phyloP scores from a whole-genome alignment of 495 filamentous ascomycete species.

The Aspergillus ellipticus region DNA sequence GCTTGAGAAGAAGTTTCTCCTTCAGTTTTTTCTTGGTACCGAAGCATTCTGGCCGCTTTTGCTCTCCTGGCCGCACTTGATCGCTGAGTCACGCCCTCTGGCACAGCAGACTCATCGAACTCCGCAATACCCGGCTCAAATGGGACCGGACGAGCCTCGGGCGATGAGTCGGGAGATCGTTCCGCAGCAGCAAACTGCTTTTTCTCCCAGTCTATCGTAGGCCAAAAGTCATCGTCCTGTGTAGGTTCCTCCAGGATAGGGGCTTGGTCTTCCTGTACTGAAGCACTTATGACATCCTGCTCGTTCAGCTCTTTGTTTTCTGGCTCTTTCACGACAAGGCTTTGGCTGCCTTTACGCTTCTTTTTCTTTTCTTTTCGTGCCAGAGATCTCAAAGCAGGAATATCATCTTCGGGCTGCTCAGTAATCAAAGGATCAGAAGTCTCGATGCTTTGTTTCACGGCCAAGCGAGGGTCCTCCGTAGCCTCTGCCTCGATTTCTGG shows the following conservation, averaged over 20 bases:
- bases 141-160: constrained; percentile 21
- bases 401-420: constrained; percentile 9
- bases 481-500: constrained; percentile 4
- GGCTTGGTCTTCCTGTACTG: constrained; percentile 16
- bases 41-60: constrained; percentile 9
- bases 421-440: background rate
- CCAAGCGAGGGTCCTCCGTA: constrained; percentile 12
- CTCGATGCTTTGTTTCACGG: constrained; percentile 14
- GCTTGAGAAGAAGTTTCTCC: constrained; percentile 12
- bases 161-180: constrained; percentile 22
- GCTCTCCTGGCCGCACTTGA: background rate
- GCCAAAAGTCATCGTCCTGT: constrained; percentile 31
- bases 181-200: constrained; percentile 24
- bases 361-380: constrained; percentile 27
- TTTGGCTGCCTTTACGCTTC: constrained; percentile 17
- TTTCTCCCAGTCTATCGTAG: constrained; percentile 39
- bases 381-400: constrained; percentile 2
- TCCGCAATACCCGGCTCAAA: constrained; percentile 35
- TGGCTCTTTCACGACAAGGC: constrained; percentile 12
- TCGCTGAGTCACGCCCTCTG: constrained; percentile 20
- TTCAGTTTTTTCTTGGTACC: constrained; percentile 19
- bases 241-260: constrained; percentile 13
- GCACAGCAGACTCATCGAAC: constrained; percentile 30
- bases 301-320: constrained; percentile 4
- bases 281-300: background rate